Conservation (phyloP, 805 yeast genomes). For the Saturnispora galanensis region DNA sequence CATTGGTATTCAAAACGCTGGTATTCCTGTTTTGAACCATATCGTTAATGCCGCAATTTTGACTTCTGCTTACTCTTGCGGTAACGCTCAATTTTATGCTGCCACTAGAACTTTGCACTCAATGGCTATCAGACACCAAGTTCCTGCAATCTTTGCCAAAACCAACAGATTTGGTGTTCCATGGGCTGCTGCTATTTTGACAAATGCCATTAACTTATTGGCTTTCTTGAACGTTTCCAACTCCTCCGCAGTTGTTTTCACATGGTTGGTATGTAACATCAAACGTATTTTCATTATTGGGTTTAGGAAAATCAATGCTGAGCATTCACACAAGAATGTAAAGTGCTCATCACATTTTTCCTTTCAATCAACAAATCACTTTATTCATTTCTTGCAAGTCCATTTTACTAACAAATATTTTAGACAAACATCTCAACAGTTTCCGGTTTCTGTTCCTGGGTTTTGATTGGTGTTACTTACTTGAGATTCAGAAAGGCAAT, state of each 20-base stretch:
- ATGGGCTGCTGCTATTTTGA: slow-evolving; percentile 35
- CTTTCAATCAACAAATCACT: no score
- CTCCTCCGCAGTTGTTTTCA: slow-evolving; percentile 43
- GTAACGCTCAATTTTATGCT: slow-evolving; percentile 34
- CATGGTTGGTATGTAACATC: slow-evolving; percentile 35
- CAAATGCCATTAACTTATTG: slow-evolving; percentile 34
- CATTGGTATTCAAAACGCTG: slow-evolving; percentile 53
- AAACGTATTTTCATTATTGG: no score
- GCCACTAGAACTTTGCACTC: slow-evolving; percentile 35
- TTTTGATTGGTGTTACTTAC: slow-evolving; percentile 42
- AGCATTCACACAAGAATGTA: no score
- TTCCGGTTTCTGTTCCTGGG: slow-evolving; percentile 60
- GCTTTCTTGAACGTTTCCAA: slow-evolving; percentile 47
- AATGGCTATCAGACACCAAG: slow-evolving; percentile 31
- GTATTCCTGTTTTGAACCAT: slow-evolving; percentile 47
- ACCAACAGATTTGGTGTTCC: slow-evolving; percentile 49
- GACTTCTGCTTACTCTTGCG: slow-evolving; percentile 48
- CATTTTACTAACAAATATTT: no score
- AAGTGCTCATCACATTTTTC: no score
- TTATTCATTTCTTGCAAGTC: no score
- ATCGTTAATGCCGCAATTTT: slow-evolving; percentile 53
- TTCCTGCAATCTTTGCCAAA: slow-evolving; percentile 29
- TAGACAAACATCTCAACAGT: slow-evolving; percentile 50
- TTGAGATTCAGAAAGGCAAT: slow-evolving; percentile 60
- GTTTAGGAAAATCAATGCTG: no score